Evolutionary conservation across 306 rosid genomes (phyloP).

Genomic region (Cercis canadensis): DNA sequence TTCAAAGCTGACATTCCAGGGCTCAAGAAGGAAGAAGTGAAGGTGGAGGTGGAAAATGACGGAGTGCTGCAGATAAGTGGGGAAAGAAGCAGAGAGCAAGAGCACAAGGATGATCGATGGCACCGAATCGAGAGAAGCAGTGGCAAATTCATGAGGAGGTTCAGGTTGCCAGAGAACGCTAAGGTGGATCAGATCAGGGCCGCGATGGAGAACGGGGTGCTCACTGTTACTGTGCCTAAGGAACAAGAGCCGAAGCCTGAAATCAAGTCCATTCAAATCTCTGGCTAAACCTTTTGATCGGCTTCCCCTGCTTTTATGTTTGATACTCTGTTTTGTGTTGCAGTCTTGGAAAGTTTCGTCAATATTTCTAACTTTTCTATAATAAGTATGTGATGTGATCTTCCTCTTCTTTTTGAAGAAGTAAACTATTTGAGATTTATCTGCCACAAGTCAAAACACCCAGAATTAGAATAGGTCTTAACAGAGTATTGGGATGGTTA

Average conservation of each 20-base stretch:
- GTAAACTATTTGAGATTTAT: too few relatives aligned
- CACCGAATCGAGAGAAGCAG: constrained; percentile 37
- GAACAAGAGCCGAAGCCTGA: constrained; percentile 37
- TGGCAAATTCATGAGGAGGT: constrained; percentile 40
- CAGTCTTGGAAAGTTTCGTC: too few relatives aligned
- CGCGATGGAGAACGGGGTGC: constrained; percentile 40
- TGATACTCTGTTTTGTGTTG: too few relatives aligned
- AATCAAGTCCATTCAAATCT: constrained; percentile 30
- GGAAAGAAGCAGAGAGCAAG: constrained; percentile 40
- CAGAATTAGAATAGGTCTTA: too few relatives aligned
- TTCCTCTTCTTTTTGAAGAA: too few relatives aligned
- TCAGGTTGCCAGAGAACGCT: constrained; percentile 36
- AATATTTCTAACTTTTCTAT: too few relatives aligned
- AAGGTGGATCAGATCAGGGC: constrained; percentile 34
- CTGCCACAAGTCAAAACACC: too few relatives aligned
- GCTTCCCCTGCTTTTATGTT: not conserved
- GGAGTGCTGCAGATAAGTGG: constrained; percentile 42
- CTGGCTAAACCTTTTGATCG: not conserved
- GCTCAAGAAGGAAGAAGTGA: constrained; percentile 46
- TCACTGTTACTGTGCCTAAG: constrained; percentile 44
- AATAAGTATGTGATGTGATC: too few relatives aligned
- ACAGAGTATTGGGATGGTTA: too few relatives aligned
- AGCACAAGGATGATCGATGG: constrained; percentile 41
- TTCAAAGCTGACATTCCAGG: constrained; percentile 40
- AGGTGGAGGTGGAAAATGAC: constrained; percentile 42